Evolutionary conservation across 192 early-diverging fungal genomes (phyloP).

Genomic region (Funneliformis mosseae): DNA sequence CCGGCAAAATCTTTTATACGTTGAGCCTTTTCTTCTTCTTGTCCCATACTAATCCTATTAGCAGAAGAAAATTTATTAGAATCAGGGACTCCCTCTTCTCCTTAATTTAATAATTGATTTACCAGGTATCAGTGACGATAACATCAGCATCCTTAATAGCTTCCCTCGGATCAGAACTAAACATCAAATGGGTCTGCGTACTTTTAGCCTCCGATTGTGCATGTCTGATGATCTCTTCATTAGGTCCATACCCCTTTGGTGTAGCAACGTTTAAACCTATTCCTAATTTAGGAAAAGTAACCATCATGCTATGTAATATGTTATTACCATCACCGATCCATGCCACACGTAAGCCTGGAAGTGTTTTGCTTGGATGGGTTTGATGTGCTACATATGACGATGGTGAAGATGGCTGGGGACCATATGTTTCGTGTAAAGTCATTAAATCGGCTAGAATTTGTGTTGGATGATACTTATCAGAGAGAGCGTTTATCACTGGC

Average conservation of each 20-base stretch:
- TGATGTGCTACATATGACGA: constrained; percentile 47
- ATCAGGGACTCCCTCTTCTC: not conserved
- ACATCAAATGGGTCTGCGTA: constrained; percentile 51
- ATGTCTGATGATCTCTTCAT: constrained; percentile 66
- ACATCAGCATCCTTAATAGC: constrained; percentile 84
- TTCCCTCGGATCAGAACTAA: constrained; percentile 70
- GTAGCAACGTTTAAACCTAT: constrained; percentile 81
- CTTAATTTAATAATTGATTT: not conserved
- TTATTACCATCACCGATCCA: constrained; percentile 99
- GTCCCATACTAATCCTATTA: constrained; percentile 90
- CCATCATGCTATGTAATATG: constrained; percentile 88
- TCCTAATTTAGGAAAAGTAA: constrained; percentile 88
- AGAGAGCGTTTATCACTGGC: constrained; percentile 96
- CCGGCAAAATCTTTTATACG: constrained; percentile 82
- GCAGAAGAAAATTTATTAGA: not conserved
- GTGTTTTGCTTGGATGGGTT: constrained; percentile 54
- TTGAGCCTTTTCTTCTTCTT: constrained; percentile 88
- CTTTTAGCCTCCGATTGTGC: constrained; percentile 65
- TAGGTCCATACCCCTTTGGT: constrained; percentile 79
- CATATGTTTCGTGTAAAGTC: constrained; percentile 86
- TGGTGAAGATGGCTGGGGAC: constrained; percentile 37
- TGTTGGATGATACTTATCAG: constrained; percentile 93
- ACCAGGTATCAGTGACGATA: constrained; percentile 98
- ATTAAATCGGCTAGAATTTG: constrained; percentile 96
- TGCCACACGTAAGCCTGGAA: constrained; percentile 80